Conservation (phyloP, 2,329 filamentous ascomycete species). For the Penicillium sp. region DNA sequence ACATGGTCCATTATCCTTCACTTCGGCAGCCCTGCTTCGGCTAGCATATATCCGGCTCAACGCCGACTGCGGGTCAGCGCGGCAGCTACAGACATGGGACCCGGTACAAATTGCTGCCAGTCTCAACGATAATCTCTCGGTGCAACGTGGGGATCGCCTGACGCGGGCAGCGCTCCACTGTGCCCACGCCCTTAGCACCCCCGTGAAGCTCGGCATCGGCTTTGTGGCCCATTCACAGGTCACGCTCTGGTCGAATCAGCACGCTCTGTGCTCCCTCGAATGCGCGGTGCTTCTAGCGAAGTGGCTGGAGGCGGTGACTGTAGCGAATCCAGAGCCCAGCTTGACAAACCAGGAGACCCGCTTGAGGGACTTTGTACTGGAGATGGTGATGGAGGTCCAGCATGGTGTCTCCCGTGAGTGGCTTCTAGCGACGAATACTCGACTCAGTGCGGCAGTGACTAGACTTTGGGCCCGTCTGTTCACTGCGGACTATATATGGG, state of each 20-base stretch:
- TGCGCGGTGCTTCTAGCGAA: constrained; percentile 60
- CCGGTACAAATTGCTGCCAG: constrained; percentile 36
- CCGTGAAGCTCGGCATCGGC: constrained; percentile 59
- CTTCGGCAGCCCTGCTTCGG: constrained; percentile 37
- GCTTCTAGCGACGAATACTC: constrained; percentile 37
- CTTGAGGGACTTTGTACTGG: constrained; percentile 40
- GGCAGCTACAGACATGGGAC: constrained; percentile 38
- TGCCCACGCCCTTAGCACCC: constrained; percentile 60
- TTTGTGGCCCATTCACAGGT: constrained; percentile 60
- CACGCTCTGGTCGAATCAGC: constrained; percentile 62
- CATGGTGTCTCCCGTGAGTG: constrained; percentile 36
- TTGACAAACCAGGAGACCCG: constrained; percentile 39
- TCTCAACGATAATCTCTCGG: constrained; percentile 35
- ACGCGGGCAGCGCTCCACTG: constrained; percentile 57
- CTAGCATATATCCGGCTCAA: constrained; percentile 41
- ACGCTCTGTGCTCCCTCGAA: constrained; percentile 59
- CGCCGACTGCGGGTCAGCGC: constrained; percentile 37
- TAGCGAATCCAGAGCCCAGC: constrained; percentile 26
- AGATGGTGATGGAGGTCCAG: constrained; percentile 42
- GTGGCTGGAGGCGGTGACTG: constrained; percentile 40
- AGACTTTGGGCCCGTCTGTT: constrained; percentile 41
- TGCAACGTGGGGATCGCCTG: constrained; percentile 52
- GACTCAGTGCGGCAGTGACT: constrained; percentile 37
- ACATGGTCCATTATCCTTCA: constrained; percentile 39
- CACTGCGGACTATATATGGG: constrained; percentile 42